Evolutionary conservation across 768 basidiomycete species (phyloP).

Genomic region (Russula virescens): DNA sequence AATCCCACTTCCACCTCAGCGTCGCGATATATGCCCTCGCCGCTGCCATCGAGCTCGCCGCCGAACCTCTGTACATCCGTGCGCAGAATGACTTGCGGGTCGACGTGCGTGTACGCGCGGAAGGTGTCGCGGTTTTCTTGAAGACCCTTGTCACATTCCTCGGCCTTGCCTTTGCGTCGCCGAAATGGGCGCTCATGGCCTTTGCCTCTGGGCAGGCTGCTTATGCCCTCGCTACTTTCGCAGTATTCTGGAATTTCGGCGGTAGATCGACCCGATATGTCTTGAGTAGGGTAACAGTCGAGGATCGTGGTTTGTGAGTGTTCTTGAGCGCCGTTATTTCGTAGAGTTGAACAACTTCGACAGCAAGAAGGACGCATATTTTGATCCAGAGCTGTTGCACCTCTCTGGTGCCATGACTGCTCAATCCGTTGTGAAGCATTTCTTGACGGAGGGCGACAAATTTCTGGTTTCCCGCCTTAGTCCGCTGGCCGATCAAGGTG

Average conservation of each 20-base stretch:
- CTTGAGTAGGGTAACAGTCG: constrained; percentile 23
- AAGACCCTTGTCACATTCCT: constrained; percentile 72
- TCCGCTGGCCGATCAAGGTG: constrained; percentile 82
- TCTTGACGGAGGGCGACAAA: constrained; percentile 94
- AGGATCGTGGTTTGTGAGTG: constrained; percentile 30
- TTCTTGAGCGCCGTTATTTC: neutral
- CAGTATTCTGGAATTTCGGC: constrained; percentile 43
- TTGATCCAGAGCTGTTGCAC: constrained; percentile 44
- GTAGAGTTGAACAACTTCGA: neutral
- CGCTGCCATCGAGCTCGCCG: constrained; percentile 68
- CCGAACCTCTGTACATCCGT: constrained; percentile 56
- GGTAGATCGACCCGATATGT: constrained; percentile 22
- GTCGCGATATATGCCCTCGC: constrained; percentile 67
- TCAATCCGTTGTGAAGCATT: constrained; percentile 89
- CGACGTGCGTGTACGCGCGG: constrained; percentile 70
- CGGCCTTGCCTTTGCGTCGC: constrained; percentile 42
- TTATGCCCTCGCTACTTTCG: constrained; percentile 57
- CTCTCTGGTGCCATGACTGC: constrained; percentile 80
- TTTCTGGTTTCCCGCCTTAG: constrained; percentile 81
- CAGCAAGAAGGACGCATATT: constrained; percentile 33
- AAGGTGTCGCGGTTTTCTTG: constrained; percentile 72
- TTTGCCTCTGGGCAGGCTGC: constrained; percentile 83
- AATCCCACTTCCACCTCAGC: constrained; percentile 59
- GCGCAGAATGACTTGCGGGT: constrained; percentile 65
- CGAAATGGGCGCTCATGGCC: constrained; percentile 60